Evolutionary conservation across 805 yeast species (phyloP).

Genomic region (Spathaspora hagerdaliae): DNA sequence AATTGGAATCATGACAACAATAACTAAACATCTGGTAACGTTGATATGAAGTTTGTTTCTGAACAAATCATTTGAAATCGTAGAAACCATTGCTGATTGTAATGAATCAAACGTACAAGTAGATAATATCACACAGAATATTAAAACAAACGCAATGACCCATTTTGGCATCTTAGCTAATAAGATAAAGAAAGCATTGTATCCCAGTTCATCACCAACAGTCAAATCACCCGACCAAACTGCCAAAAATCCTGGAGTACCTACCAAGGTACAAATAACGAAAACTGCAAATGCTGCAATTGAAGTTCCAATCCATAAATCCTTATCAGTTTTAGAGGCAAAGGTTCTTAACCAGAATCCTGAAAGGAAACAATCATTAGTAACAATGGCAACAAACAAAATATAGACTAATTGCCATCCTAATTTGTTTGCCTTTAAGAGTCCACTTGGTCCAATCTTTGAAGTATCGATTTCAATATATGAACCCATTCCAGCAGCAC

Average conservation of each 20-base stretch:
- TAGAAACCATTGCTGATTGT: slow-evolving; percentile 84
- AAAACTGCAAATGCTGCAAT: slow-evolving; percentile 69
- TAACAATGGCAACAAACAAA: slow-evolving; percentile 77
- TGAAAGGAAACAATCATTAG: slow-evolving; percentile 85
- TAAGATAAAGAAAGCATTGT: slow-evolving; percentile 68
- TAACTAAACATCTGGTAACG: slow-evolving; percentile 67
- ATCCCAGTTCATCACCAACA: slow-evolving; percentile 52
- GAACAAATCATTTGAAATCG: slow-evolving; percentile 85
- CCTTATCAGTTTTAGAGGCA: slow-evolving; percentile 76
- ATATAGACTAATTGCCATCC: slow-evolving; percentile 92
- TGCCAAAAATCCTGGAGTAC: slow-evolving; percentile 80
- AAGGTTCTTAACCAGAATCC: slow-evolving; percentile 95
- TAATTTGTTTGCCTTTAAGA: slow-evolving; percentile 61
- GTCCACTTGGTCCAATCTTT: slow-evolving; percentile 59
- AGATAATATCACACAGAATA: slow-evolving; percentile 68
- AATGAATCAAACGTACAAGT: slow-evolving; percentile 88
- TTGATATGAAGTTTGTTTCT: slow-evolving; percentile 69
- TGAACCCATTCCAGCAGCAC: slow-evolving; percentile 75
- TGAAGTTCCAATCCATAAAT: slow-evolving; percentile 68
- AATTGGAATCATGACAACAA: slow-evolving; percentile 79
- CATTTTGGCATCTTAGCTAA: slow-evolving; percentile 74
- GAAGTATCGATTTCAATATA: slow-evolving; percentile 62
- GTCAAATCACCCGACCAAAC: slow-evolving; percentile 80
- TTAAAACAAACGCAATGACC: slow-evolving; percentile 80
- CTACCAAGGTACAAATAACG: slow-evolving; percentile 64